Evolutionary conservation across 441 rosid genomes (phyloP).

Genomic region (Erysimum cheiri): DNA sequence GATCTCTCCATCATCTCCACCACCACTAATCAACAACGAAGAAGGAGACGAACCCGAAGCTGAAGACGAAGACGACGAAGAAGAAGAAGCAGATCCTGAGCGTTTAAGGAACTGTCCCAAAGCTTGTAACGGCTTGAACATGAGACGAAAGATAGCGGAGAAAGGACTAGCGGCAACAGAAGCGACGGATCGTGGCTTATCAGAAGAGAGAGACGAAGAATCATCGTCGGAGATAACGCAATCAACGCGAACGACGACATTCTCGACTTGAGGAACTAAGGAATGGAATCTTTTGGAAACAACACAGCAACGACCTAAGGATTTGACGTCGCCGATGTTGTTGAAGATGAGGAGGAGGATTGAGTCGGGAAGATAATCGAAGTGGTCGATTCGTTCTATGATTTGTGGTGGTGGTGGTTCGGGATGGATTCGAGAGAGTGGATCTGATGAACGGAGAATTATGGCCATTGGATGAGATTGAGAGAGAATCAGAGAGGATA

Average conservation of each 20-base stretch:
- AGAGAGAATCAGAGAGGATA: constrained; percentile 19
- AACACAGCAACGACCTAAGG: constrained; percentile 84
- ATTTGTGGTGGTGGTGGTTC: constrained; percentile 50
- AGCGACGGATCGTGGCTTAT: constrained; percentile 37
- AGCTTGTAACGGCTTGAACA: constrained; percentile 78
- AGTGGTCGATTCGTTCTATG: constrained; percentile 54
- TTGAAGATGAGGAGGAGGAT: constrained; percentile 74
- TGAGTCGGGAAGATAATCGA: constrained; percentile 84
- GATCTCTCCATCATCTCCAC: constrained; percentile 62
- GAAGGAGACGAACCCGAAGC: constrained; percentile 30
- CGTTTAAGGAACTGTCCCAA: constrained; percentile 60
- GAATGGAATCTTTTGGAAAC: constrained; percentile 77
- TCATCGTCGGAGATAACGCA: constrained; percentile 91
- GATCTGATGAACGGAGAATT: constrained; percentile 61
- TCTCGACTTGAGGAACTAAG: constrained; percentile 77
- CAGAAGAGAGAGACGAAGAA: constrained; percentile 41
- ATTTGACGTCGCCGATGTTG: constrained; percentile 80
- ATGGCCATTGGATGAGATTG: constrained; percentile 30
- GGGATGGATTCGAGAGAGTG: constrained; percentile 59
- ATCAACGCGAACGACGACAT: constrained; percentile 82
- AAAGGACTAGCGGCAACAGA: constrained; percentile 40
- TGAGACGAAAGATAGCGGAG: constrained; percentile 56
- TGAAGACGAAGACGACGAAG: not conserved
- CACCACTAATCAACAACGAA: constrained; percentile 53
- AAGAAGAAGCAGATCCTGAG: not conserved